These are phyloP conservation scores for Globisporangium alternatum DNA, from an alignment of 352 stramenopile genomes.

Conservation along the genomic window DNA sequence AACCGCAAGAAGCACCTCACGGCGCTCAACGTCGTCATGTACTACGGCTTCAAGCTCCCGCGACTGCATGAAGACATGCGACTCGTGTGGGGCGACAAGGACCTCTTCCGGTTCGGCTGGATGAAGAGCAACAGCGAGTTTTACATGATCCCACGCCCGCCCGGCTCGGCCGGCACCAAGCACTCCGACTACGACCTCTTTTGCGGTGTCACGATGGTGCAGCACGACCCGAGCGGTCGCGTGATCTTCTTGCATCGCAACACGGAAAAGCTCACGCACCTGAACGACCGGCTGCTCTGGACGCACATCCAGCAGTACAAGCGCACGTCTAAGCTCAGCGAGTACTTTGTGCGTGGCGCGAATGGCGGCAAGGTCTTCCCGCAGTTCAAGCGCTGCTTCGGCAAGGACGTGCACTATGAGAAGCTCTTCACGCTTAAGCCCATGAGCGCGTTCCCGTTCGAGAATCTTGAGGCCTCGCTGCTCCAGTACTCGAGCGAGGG, in stretches of 20 bases:
- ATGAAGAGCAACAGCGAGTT: constrained; percentile 24
- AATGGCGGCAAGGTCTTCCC: constrained; percentile 69
- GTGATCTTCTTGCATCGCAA: constrained; percentile 31
- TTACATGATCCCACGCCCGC: constrained; percentile 20
- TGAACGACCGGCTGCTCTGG: constrained; percentile 44
- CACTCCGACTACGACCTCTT: constrained; percentile 32
- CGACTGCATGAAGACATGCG: constrained; percentile 12
- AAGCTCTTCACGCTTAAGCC: constrained; percentile 67
- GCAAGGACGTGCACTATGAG: constrained; percentile 66
- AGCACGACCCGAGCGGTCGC: constrained; percentile 41
- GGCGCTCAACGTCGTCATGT: constrained; percentile 27
- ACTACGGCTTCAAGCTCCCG: constrained; percentile 20
- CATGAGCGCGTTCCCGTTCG: constrained; percentile 62
- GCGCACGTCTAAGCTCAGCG: constrained; percentile 31
- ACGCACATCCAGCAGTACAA: constrained; percentile 63
- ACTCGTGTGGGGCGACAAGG: constrained; percentile 24
- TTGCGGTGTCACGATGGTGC: constrained; percentile 72
- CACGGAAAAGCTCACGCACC: constrained; percentile 18
- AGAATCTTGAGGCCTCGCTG: constrained; percentile 38
- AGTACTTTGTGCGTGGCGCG: constrained; percentile 55
- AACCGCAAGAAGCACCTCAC: constrained; percentile 15
- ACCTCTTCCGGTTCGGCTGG: constrained; percentile 26
- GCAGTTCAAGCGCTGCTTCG: constrained; percentile 67
- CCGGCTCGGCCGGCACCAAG: constrained; percentile 20
- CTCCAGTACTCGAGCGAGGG: constrained; percentile 9